Evolutionary conservation across 306 rosid species (phyloP), one percentile per base, ranked within the genome.

Genomic region (Prinsepia uniflora): DNA sequence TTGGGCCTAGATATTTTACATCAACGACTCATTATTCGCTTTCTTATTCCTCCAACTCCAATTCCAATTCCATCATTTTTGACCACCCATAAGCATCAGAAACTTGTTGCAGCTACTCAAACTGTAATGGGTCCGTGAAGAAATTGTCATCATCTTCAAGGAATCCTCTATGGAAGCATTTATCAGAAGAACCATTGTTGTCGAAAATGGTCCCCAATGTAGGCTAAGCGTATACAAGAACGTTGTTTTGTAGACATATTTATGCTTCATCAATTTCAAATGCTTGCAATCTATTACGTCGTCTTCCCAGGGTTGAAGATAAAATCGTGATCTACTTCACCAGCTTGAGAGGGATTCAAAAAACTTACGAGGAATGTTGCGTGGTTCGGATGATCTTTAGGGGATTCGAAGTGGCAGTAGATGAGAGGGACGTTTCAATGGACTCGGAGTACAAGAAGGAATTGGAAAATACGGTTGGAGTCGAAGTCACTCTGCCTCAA

Each of bases 381-480:
- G 64, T 87, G 2, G 92, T 89, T 30, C 84, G 85, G 43, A 73
- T 71, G 84, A 91, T 91, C 18, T 24, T 91, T 41, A 63, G 85
- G 46, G 91, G 90, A 4, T 84, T 87, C 13, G 72, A 93, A 73
- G 93, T 91, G 34, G 59, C 86, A 2, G 79, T 89, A 36, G 97
- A 91, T 60, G 97, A 91, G 68, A 79, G 93, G 39, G 97, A 91
- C 72, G 81, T 91, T 4, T 89, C 97, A 0, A 91, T 91, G 97
- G 97, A 91, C 72, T 87, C 96, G 10, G 82, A 82, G 2, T 87
- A 85, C 40, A 78, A 81, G 67, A 84, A 84, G 63, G 97, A 91
- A 70, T 40, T 91, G 71, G 83, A 86, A 67, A 80, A 46, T 58
- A 80, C 74, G 0, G 63, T 87, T 63, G 82, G 76, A 57, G 84